Percentiles rank a stretch among this genome's conserved stretches.
phyloP scores from a whole-genome alignment of 2,329 filamentous ascomycete genomes.

The Fusarium armeniacum region DNA sequence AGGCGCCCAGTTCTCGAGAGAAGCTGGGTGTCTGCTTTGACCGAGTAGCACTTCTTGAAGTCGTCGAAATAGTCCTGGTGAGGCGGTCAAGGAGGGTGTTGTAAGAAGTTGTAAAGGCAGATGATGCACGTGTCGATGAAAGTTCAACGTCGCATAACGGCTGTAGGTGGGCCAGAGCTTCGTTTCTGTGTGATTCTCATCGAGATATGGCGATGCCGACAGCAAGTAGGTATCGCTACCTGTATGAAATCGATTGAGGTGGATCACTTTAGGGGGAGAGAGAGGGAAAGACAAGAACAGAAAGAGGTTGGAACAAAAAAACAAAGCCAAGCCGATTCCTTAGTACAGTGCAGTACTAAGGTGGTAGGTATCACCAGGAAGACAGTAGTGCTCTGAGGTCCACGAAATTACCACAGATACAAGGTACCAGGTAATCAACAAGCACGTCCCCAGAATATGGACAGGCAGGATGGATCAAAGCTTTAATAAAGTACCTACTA shows the following conservation, averaged over 20 bases:
- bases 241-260: constrained; percentile 4
- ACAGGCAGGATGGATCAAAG: constrained; percentile 17
- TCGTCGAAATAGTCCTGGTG: constrained; percentile 9
- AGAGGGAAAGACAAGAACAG: neutral
- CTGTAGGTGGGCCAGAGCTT: constrained; percentile 2
- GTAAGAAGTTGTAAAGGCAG: neutral
- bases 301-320: constrained; percentile 7
- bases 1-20: constrained; percentile 19
- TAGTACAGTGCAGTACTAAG: neutral
- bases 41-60: constrained; percentile 4
- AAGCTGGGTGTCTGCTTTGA: neutral
- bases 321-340: constrained; percentile 9
- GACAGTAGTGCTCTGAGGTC: constrained; percentile 7
- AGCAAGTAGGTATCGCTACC: neutral
- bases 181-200: neutral
- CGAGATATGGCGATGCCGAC: constrained; percentile 4
- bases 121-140: constrained; percentile 11
- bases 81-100: constrained; percentile 15
- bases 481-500: neutral
- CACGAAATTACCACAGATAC: constrained; percentile 19
- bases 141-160: constrained; percentile 31
- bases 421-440: neutral
- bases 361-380: constrained; percentile 1
- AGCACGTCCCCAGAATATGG: constrained; percentile 12
- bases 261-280: constrained; percentile 1